phyloP scores from a whole-genome alignment of 345 rosid genomes.

The Eutrema japonicum region DNA sequence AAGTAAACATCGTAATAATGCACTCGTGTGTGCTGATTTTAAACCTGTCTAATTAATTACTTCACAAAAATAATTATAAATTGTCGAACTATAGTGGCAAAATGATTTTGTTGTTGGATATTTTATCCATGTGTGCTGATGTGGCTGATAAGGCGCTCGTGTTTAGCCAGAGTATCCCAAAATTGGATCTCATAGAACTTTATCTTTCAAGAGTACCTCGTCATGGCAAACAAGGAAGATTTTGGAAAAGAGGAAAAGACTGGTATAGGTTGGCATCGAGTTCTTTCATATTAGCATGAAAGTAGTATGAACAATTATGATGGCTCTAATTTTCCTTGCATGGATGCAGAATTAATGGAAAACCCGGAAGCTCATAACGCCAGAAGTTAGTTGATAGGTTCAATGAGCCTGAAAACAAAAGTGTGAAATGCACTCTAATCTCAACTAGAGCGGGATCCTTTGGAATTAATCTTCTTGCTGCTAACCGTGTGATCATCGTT shows the following conservation, averaged over 20 bases:
- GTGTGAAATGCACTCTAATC: constrained; percentile 92
- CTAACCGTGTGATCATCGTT: constrained; percentile 96
- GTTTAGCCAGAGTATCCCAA: constrained; percentile 99
- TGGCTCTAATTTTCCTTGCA: constrained; percentile 31
- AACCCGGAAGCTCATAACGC: constrained; percentile 95
- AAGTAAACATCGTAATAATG: constrained; percentile 13
- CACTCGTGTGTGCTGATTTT: not conserved
- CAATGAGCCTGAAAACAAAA: constrained; percentile 78
- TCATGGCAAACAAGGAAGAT: constrained; percentile 70
- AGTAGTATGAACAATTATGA: constrained; percentile 20
- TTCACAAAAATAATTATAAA: constrained; percentile 69
- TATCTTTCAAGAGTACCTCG: constrained; percentile 86
- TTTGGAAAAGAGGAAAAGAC: constrained; percentile 95
- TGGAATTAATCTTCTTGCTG: constrained; percentile 96
- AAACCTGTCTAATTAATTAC: constrained; percentile 49
- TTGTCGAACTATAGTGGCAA: constrained; percentile 84
- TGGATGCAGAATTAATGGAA: constrained; percentile 83
- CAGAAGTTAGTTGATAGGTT: constrained; percentile 93
- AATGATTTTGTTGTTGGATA: constrained; percentile 96
- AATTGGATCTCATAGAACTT: constrained; percentile 93
- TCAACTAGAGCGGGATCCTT: constrained; percentile 98
- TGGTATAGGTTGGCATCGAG: constrained; percentile 88
- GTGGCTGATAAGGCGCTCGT: constrained; percentile 90
- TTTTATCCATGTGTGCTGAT: constrained; percentile 72
- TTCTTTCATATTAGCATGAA: constrained; percentile 5